A percentile compares a stretch with the other conserved stretches of the same genome.
Conservation (phyloP, 1,284 basidiomycete species). For the Pterulicium gracile region DNA sequence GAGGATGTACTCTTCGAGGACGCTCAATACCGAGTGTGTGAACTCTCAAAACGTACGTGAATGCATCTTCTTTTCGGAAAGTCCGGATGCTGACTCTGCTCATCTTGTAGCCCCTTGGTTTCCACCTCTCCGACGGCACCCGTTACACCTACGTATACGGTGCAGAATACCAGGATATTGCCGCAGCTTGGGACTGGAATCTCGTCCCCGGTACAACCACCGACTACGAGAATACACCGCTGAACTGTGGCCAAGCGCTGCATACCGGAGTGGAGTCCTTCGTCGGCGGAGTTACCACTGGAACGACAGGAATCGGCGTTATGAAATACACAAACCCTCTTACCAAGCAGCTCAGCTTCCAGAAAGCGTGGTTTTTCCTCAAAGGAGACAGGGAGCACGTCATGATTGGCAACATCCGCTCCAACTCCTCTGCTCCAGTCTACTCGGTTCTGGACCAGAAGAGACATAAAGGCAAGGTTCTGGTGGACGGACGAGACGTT, state of each 20-base stretch:
- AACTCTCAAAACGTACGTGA: neutral
- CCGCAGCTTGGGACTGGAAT: conserved; percentile 39
- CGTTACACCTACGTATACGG: conserved; percentile 35
- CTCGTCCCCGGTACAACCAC: conserved; percentile 35
- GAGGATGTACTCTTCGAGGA: conserved; percentile 1
- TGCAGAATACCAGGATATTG: conserved; percentile 37
- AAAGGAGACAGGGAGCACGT: conserved; percentile 35
- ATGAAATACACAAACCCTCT: conserved; percentile 34
- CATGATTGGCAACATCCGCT: conserved; percentile 25
- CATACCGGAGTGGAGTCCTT: conserved; percentile 25
- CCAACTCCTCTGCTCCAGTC: conserved; percentile 22
- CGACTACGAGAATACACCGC: conserved; percentile 26
- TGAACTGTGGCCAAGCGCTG: conserved; percentile 20
- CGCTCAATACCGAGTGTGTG: neutral
- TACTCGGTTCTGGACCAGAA: conserved; percentile 39
- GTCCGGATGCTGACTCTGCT: neutral
- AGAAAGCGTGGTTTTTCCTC: conserved; percentile 44
- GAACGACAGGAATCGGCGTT: conserved; percentile 26
- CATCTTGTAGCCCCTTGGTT: neutral
- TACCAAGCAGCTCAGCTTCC: conserved; percentile 28
- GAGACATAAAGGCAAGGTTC: conserved; percentile 19
- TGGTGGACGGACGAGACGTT: neutral
- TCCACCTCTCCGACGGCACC: conserved; percentile 23
- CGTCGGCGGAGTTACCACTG: conserved; percentile 34
- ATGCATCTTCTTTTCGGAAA: neutral